Evolutionary conservation across 208 protist species (phyloP).

Genomic region (Leishmania guyanensis): DNA sequence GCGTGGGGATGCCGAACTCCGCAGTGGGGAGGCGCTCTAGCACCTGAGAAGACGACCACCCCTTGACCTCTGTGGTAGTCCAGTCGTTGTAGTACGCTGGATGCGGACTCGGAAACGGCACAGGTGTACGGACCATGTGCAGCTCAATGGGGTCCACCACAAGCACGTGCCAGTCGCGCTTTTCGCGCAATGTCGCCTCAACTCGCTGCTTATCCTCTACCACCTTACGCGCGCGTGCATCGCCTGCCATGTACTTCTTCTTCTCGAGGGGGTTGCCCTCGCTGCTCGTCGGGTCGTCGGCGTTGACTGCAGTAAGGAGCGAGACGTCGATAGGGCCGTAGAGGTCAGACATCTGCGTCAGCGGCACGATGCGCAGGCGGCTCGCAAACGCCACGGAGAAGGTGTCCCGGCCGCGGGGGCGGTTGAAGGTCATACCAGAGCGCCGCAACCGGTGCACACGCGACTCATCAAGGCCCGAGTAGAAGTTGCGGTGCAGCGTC

Average conservation of each 20-base stretch:
- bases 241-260: conserved; percentile 37
- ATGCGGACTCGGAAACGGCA: conserved; percentile 63
- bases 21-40: conserved; percentile 10
- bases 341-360: conserved; percentile 31
- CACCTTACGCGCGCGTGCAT: conserved; percentile 30
- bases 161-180: conserved; percentile 52
- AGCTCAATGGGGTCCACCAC: conserved; percentile 65
- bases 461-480: conserved; percentile 71
- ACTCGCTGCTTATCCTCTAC: conserved; percentile 26
- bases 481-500: conserved; percentile 50
- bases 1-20: conserved; percentile 6
- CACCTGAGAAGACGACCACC: not conserved
- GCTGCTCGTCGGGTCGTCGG: conserved; percentile 40
- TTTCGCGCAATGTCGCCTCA: conserved; percentile 28
- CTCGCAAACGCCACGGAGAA: conserved; percentile 78
- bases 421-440: conserved; percentile 75
- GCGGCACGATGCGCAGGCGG: conserved; percentile 41
- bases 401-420: conserved; percentile 74
- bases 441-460: conserved; percentile 62
- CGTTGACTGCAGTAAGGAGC: conserved; percentile 20
- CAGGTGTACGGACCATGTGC: conserved; percentile 29
- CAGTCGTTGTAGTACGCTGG: conserved; percentile 62
- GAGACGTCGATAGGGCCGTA: conserved; percentile 35
- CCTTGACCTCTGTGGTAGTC: not conserved
- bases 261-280: conserved; percentile 40